Conservation (phyloP, 352 stramenopile genomes). For the Globisporangium paroecandrum region DNA sequence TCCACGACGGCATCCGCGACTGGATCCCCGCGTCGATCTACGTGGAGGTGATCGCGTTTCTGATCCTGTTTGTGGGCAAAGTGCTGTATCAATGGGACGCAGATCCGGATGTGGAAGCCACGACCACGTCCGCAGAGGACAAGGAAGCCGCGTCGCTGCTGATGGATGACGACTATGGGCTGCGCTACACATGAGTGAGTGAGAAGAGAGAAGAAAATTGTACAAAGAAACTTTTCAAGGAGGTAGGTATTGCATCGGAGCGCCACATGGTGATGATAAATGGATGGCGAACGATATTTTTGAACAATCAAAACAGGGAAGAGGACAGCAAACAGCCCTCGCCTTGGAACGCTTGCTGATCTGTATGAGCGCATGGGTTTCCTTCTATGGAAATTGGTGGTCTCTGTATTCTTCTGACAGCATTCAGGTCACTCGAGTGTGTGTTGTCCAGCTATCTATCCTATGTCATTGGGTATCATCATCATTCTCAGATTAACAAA, state of each 20-base stretch:
- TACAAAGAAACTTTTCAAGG: background rate
- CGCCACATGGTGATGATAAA: background rate
- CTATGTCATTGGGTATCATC: background rate
- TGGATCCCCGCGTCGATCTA: slow-evolving; percentile 74
- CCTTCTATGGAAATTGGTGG: background rate
- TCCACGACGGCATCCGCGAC: slow-evolving; percentile 51
- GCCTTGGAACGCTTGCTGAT: background rate
- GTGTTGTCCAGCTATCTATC: background rate
- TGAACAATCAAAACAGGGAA: background rate
- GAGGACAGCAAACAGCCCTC: background rate
- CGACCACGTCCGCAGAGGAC: slow-evolving; percentile 77
- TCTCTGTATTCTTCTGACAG: slow-evolving; percentile 6
- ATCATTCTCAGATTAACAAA: background rate
- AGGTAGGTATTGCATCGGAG: background rate
- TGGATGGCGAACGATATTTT: slow-evolving; percentile 4
- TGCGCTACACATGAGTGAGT: slow-evolving; percentile 61
- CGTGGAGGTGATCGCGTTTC: slow-evolving; percentile 68
- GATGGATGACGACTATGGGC: slow-evolving; percentile 63
- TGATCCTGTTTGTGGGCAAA: slow-evolving; percentile 64
- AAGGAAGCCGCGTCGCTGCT: slow-evolving; percentile 81
- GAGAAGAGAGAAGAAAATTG: background rate
- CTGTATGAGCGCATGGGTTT: background rate
- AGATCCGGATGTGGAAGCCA: slow-evolving; percentile 74
- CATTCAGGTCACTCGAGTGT: slow-evolving; percentile 11
- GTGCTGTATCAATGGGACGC: slow-evolving; percentile 80